Evolutionary conservation across 176 grass and related monocot species (phyloP), one percentile per base, ranked within the genome.

Genomic region (Pontederia crassipes): DNA sequence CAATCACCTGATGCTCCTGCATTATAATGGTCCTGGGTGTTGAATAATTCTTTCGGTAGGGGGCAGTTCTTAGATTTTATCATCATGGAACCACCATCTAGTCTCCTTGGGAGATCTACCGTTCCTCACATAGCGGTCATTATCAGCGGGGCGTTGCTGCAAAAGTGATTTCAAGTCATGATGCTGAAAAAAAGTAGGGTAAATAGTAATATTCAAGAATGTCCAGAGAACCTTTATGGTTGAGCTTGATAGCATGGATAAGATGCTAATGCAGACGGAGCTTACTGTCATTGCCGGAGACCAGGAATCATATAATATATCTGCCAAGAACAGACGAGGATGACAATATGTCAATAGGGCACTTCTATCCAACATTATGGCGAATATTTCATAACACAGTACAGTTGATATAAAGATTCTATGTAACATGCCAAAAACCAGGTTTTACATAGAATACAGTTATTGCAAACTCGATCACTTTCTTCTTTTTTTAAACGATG

Each of bases 201-300:
- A 40, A 40, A 40, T 40, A 40, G 32, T 40, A 40, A 40, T 40
- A 40, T 40, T 40, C 32, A 40, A 40, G 32, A 40, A 40, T 40
- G 62, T 40, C 6, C 28, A 8, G 58, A 13, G 61, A 80, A 95
- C 89, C 89, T 95, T 95, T 0, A 58, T 82, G 6, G 85, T 78
- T 8, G 89, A 95, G 74, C 89, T 95, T 71, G 89, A 95, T 54
- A 95, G 15, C 89, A 95, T 95, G n/a, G 89, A 95, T 62, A 95
- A 70, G 46, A 95, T 89, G 62, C 89, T 95, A 60, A 95, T 89
- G 71, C 85, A 95, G 28, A 95, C 66, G 46, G 89, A 95, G 77
- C 82, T 95, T 14, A 89, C 85, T 2, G 85, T 89, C 89, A 95
- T 89, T 7, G 89, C 89, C 8, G 89, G 89, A 13, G 89, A 95